Percentiles rank a stretch among this genome's conserved stretches.
Conservation (phyloP, 805 yeast species). For the Ogataea minuta region DNA sequence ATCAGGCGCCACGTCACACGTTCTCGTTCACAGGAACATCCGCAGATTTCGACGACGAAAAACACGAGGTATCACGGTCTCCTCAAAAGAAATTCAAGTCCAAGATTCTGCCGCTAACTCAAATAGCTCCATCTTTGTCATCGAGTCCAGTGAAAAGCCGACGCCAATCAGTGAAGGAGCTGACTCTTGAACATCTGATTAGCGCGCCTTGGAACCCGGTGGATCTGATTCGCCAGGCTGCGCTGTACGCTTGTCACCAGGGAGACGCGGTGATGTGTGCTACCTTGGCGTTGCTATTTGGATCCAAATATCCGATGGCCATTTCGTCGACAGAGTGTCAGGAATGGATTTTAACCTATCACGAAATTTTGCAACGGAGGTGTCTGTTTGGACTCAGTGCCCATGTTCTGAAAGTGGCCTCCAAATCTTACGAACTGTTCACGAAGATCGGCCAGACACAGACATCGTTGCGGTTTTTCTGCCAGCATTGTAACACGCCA, state of each 20-base stretch:
- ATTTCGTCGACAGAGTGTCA: slow-evolving; percentile 37
- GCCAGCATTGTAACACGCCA: slow-evolving; percentile 59
- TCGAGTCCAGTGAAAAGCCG: slow-evolving; percentile 18
- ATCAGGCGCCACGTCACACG: slow-evolving; percentile 19
- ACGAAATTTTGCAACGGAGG: slow-evolving; percentile 50
- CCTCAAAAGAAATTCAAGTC: slow-evolving; percentile 19
- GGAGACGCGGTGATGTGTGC: slow-evolving; percentile 67
- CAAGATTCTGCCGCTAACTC: slow-evolving; percentile 11
- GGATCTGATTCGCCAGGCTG: slow-evolving; percentile 46
- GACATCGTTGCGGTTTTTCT: slow-evolving; percentile 52
- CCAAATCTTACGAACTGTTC: slow-evolving; percentile 32
- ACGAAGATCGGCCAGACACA: slow-evolving; percentile 36
- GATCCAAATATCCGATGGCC: slow-evolving; percentile 35
- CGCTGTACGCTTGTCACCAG: slow-evolving; percentile 54
- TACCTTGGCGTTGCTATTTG: slow-evolving; percentile 54
- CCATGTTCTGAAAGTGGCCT: slow-evolving; percentile 44
- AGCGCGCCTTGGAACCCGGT: slow-evolving; percentile 56
- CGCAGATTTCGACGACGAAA: slow-evolving; percentile 38
- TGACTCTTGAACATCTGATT: neutral
- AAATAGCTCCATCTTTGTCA: slow-evolving; percentile 14
- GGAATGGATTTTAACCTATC: slow-evolving; percentile 56
- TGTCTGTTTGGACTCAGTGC: slow-evolving; percentile 58
- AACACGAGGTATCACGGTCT: slow-evolving; percentile 20
- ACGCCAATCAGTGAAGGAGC: slow-evolving; percentile 23
- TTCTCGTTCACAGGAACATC: slow-evolving; percentile 35